A percentile compares a stretch with the other conserved stretches of the same genome.
These are phyloP conservation scores for Geotrichum histeridarum DNA, from an alignment of 1,139 yeast species.

Conservation along the genomic window DNA sequence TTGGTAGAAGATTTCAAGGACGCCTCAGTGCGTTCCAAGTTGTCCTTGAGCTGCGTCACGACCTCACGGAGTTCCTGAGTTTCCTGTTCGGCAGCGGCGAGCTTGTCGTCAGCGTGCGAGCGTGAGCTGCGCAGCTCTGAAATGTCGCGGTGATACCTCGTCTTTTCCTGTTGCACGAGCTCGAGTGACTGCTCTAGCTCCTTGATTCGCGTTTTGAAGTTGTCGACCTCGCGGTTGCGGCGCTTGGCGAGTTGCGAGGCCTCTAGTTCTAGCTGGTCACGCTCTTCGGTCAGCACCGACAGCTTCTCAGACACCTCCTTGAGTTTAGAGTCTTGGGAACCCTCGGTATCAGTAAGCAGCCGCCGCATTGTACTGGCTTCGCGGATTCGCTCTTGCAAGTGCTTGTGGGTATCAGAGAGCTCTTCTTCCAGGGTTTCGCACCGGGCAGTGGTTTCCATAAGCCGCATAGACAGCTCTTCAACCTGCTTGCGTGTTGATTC, in stretches of 20 bases:
- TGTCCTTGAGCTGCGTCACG: constrained; percentile 25
- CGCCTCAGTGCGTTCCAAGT: constrained; percentile 31
- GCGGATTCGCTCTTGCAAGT: constrained; percentile 72
- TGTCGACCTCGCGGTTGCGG: constrained; percentile 47
- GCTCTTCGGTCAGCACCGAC: constrained; percentile 50
- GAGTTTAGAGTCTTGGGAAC: constrained; percentile 47
- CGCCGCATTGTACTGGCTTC: constrained; percentile 73
- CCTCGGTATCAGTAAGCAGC: constrained; percentile 63
- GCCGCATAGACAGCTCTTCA: constrained; percentile 67
- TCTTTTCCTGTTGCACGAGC: constrained; percentile 31
- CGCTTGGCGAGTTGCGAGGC: constrained; percentile 46
- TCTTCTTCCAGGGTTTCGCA: constrained; percentile 75
- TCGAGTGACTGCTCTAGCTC: constrained; percentile 33
- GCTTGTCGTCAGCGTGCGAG: constrained; percentile 29
- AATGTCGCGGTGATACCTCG: constrained; percentile 26
- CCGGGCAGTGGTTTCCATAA: constrained; percentile 57
- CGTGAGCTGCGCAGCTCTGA: constrained; percentile 26
- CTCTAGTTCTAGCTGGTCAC: constrained; percentile 53
- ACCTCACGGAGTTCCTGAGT: constrained; percentile 28
- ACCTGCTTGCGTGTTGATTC: constrained; percentile 64
- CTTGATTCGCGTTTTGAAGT: constrained; percentile 30
- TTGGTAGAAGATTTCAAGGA: constrained; percentile 15
- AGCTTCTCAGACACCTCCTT: constrained; percentile 46
- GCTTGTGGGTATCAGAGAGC: constrained; percentile 61
- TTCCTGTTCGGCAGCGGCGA: constrained; percentile 27